A percentile compares a stretch with the other conserved stretches of the same genome.
Conservation (phyloP, 768 basidiomycete genomes). For the Termitomyces bulborhizus region DNA sequence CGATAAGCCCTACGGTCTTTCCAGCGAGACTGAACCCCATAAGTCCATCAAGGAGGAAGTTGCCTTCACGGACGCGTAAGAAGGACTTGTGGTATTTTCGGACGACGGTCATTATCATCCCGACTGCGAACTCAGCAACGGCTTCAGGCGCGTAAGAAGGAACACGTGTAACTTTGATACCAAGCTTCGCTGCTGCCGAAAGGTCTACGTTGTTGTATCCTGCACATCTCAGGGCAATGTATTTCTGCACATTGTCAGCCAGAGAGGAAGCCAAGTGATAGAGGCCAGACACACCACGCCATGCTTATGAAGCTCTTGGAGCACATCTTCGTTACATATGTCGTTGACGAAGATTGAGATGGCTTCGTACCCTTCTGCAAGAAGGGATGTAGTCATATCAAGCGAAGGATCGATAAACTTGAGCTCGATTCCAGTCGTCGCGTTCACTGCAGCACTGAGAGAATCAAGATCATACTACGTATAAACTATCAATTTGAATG, state of each 20-base stretch:
- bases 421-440: constrained; percentile 23
- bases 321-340: constrained; percentile 27
- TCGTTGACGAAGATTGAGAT: constrained; percentile 41
- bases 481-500: background rate
- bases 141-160: constrained; percentile 40
- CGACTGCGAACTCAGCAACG: constrained; percentile 38
- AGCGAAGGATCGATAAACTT: constrained; percentile 33
- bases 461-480: constrained; percentile 31
- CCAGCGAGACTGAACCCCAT: constrained; percentile 34
- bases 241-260: constrained; percentile 23
- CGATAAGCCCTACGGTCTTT: constrained; percentile 38
- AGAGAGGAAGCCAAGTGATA: background rate
- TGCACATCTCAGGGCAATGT: constrained; percentile 33
- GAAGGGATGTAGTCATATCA: constrained; percentile 26
- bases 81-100: constrained; percentile 42
- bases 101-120: constrained; percentile 39
- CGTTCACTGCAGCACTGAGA: constrained; percentile 21
- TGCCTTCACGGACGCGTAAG: constrained; percentile 38
- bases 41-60: constrained; percentile 38
- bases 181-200: constrained; percentile 19
- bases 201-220: constrained; percentile 40
- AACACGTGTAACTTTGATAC: constrained; percentile 33
- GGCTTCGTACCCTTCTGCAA: constrained; percentile 31
- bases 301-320: constrained; percentile 24
- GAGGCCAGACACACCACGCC: constrained; percentile 27